Conservation (phyloP, 352 stramenopile species). For the Hyaloperonospora brassicae region DNA sequence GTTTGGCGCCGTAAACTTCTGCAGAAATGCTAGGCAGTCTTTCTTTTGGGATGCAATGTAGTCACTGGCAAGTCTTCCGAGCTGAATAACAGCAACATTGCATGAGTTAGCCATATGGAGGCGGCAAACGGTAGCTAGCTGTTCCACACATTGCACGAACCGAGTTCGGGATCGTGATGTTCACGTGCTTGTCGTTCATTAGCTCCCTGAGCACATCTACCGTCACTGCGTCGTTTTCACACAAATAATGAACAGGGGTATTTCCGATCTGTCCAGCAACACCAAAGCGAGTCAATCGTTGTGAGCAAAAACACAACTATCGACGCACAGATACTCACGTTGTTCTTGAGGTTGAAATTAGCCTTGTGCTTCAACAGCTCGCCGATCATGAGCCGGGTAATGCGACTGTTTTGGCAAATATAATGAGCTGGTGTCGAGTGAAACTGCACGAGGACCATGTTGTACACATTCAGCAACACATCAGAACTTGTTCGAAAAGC, state of each 20-base stretch:
- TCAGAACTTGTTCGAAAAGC: background rate
- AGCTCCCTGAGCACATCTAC: slow-evolving; percentile 54
- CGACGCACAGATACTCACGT: slow-evolving; percentile 27
- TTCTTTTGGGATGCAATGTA: slow-evolving; percentile 47
- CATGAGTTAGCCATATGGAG: slow-evolving; percentile 2
- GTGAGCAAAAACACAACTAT: background rate
- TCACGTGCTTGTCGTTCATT: slow-evolving; percentile 47
- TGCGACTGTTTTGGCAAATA: slow-evolving; percentile 52
- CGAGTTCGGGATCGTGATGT: slow-evolving; percentile 60
- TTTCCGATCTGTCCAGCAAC: slow-evolving; percentile 53
- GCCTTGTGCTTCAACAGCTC: slow-evolving; percentile 46
- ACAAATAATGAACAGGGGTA: slow-evolving; percentile 62
- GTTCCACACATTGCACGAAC: slow-evolving; percentile 18
- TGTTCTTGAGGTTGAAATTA: slow-evolving; percentile 71
- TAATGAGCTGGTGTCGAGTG: slow-evolving; percentile 65
- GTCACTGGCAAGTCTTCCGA: slow-evolving; percentile 59
- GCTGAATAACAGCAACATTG: slow-evolving; percentile 17
- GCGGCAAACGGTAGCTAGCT: background rate
- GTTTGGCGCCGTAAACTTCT: slow-evolving; percentile 48
- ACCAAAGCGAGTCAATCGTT: slow-evolving; percentile 1
- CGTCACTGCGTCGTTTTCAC: slow-evolving; percentile 54
- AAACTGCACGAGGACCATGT: slow-evolving; percentile 33
- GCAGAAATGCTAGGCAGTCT: slow-evolving; percentile 50
- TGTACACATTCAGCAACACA: too few species aligned
- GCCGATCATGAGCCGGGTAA: slow-evolving; percentile 37